Evolutionary conservation across 176 grass and related monocot species (phyloP).

Genomic region (Eragrostis curvula): DNA sequence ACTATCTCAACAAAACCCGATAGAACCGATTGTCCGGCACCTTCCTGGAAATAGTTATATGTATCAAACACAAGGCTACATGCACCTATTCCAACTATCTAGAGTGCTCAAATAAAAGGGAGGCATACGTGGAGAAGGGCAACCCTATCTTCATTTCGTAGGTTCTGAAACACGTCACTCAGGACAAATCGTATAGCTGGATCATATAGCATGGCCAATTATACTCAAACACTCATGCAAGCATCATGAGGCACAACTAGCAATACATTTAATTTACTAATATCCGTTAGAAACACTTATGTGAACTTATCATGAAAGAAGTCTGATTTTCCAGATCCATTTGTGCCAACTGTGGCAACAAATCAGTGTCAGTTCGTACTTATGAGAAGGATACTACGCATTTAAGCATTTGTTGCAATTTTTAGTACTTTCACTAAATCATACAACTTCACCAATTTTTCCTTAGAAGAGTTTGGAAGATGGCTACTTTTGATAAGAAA

Average conservation of each 20-base stretch:
- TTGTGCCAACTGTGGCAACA: constrained; percentile 80
- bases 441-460: neutral
- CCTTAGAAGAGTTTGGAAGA: constrained; percentile 2
- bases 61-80: no score
- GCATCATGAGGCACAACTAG: neutral
- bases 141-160: no score
- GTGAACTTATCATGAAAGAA: constrained; percentile 89
- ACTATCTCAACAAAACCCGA: no score
- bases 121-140: no score
- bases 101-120: no score
- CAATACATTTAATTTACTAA: neutral
- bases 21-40: no score
- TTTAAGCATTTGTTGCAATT: neutral
- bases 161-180: no score
- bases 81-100: no score
- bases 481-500: neutral
- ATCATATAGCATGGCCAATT: no score
- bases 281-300: constrained; percentile 2
- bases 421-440: constrained; percentile 5
- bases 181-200: no score
- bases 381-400: constrained; percentile 6
- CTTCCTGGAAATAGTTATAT: no score
- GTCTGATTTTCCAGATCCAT: constrained; percentile 98
- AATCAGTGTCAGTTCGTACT: constrained; percentile 32
- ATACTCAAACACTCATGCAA: neutral